Percentiles rank a stretch among this genome's conserved stretches.
Conservation (phyloP, 495 filamentous ascomycete species). For the Neurospora discreta region DNA sequence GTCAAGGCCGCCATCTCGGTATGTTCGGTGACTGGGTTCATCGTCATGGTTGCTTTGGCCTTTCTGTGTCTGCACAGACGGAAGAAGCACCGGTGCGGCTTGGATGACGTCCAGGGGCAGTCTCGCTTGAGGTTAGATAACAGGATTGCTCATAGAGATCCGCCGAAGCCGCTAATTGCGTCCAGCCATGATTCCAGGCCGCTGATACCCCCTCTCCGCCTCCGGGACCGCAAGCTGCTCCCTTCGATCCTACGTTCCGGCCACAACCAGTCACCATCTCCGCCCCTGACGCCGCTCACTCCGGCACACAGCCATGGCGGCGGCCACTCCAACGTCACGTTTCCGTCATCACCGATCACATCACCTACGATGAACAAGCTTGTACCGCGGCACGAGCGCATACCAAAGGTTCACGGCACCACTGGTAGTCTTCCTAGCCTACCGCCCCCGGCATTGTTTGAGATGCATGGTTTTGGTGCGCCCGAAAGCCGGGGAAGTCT, state of each 20-base stretch:
- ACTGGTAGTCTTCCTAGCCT: not conserved
- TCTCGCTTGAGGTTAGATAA: constrained; percentile 2
- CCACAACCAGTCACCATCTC: constrained; percentile 16
- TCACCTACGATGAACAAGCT: constrained; percentile 23
- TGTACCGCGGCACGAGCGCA: constrained; percentile 18
- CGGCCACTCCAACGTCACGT: constrained; percentile 2
- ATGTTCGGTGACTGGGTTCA: constrained; percentile 27
- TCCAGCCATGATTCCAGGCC: constrained; percentile 19
- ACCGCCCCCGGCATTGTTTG: constrained; percentile 6
- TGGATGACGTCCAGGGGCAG: not conserved
- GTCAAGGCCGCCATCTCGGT: constrained; percentile 32
- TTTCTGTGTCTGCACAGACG: constrained; percentile 25
- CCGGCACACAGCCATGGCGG: constrained; percentile 14
- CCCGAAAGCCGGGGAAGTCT: constrained; percentile 2
- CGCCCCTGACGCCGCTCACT: constrained; percentile 19
- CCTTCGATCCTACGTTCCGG: constrained; percentile 22
- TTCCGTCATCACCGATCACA: constrained; percentile 18
- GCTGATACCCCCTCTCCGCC: constrained; percentile 31
- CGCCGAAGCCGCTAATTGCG: constrained; percentile 29
- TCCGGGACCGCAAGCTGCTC: constrained; percentile 32
- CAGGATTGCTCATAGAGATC: constrained; percentile 13
- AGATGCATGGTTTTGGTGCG: not conserved
- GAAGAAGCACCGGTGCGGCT: constrained; percentile 4
- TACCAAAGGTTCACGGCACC: constrained; percentile 4
- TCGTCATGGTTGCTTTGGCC: constrained; percentile 17